A percentile compares a stretch with the other conserved stretches of the same genome.
Conservation (phyloP, 345 rosid genomes). For the Melastoma malabathricum region DNA sequence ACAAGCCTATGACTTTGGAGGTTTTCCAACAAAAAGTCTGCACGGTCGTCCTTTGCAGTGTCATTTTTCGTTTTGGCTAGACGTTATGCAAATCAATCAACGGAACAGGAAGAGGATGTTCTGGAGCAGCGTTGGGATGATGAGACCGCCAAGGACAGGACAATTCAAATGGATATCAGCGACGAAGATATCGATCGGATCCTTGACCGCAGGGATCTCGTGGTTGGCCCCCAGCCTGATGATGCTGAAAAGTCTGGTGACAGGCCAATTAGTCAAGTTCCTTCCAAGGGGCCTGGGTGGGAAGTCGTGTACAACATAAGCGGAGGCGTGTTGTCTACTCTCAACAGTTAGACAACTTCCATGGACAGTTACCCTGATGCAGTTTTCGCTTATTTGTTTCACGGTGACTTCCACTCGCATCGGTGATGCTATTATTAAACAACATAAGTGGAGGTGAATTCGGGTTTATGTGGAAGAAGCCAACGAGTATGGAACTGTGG, state of each 20-base stretch:
- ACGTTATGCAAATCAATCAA: not conserved
- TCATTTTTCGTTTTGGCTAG: not conserved
- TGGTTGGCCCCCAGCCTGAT: constrained; percentile 11
- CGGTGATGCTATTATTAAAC: not conserved
- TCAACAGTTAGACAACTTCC: constrained; percentile 31
- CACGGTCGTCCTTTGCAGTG: not conserved
- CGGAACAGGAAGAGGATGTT: constrained; percentile 64
- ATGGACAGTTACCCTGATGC: not conserved
- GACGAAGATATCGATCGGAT: constrained; percentile 62
- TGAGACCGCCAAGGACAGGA: constrained; percentile 83
- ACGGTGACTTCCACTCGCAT: not conserved
- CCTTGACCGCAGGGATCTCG: constrained; percentile 68
- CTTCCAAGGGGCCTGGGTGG: constrained; percentile 93
- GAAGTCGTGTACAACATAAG: constrained; percentile 69
- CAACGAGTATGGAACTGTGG: not conserved
- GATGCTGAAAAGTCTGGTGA: constrained; percentile 12
- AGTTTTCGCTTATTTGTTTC: not conserved
- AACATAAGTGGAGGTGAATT: not conserved
- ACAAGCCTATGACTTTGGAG: constrained; percentile 31
- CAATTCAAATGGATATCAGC: constrained; percentile 73
- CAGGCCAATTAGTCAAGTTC: constrained; percentile 18
- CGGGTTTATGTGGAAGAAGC: not conserved
- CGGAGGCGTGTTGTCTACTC: constrained; percentile 75
- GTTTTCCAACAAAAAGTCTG: constrained; percentile 14
- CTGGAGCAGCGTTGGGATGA: constrained; percentile 55